Evolutionary conservation across 2,329 filamentous ascomycete species (phyloP), one percentile per base, ranked within the genome.

Genomic region (Stromatinia cepivora): DNA sequence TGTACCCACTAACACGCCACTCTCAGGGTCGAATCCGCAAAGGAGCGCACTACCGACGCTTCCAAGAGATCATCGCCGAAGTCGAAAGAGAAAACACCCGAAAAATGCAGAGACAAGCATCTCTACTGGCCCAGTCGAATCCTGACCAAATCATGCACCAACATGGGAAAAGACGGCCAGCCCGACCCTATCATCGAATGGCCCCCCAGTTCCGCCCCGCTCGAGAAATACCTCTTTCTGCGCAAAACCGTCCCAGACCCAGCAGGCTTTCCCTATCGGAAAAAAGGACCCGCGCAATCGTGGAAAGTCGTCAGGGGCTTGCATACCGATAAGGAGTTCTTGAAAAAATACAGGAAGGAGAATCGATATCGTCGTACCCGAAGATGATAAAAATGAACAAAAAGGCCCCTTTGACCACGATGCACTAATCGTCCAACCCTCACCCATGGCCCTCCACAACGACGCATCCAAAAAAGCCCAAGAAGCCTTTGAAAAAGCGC

Each of bases 41-140:
- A 50, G 46, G 61, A n/a, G 10, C 2, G 2, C 52, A 58, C 9
- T 48, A 58, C 22, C 1, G 1, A 28, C 39, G 28, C 28, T 66
- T 58, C 28, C 39, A 50, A 20, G 52, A 34, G 25, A 57, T 66
- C 20, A 22, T 58, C 17, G 42, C 39, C n/a, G 22, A 56, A 34
- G 28, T 58, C 9, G 53, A 34, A 31, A n/a, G 22, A 13, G 22
- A 66, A 45, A 46, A 4, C n/a, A n/a, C 20, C 20, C 1, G 22
- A 20, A 4, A 66, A 58, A 48, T 58, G 39, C 11, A 34, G 20
- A 45, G 45, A 39, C 8, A 56, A 20, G 17, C 64, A 66, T 13
- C 31, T 66, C 9, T 66, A 66, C 22, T 66, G 28, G 64, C 50
- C 48, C 31, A 58, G 39, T 58, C 25, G 31, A 46, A 50, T 58